Percentiles rank a stretch among this genome's conserved stretches.
These are phyloP conservation scores for Vanrija pseudolonga DNA, from an alignment of 1,284 basidiomycete species.

Conservation along the genomic window DNA sequence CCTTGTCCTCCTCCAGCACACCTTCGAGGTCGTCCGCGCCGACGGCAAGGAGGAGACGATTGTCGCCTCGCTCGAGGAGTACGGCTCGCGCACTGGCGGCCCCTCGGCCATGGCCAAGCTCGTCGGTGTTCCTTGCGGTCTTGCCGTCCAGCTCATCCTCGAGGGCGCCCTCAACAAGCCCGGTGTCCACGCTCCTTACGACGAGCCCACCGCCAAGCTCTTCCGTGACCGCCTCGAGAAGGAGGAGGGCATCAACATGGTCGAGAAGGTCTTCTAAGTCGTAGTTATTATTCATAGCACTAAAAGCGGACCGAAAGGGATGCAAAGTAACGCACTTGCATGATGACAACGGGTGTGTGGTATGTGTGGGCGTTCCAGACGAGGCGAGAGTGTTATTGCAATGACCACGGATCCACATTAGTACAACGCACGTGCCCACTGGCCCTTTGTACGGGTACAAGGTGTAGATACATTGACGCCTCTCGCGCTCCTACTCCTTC, in stretches of 20 bases:
- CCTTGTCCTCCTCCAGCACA: conserved; percentile 96
- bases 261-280: conserved; percentile 58
- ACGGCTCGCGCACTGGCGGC: conserved; percentile 72
- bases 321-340: too few relatives aligned
- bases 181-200: conserved; percentile 86
- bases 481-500: too few relatives aligned
- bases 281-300: not conserved
- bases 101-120: conserved; percentile 90
- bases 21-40: conserved; percentile 81
- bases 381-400: too few relatives aligned
- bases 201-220: conserved; percentile 72
- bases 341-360: too few relatives aligned
- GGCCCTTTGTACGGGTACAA: too few relatives aligned
- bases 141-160: conserved; percentile 77
- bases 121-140: conserved; percentile 90
- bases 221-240: conserved; percentile 71
- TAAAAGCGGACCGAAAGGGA: too few relatives aligned
- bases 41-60: conserved; percentile 82
- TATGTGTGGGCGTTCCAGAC: too few relatives aligned
- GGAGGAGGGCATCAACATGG: conserved; percentile 72
- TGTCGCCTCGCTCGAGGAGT: conserved; percentile 88
- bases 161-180: conserved; percentile 67
- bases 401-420: too few relatives aligned
- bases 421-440: too few relatives aligned
- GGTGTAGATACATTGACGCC: too few relatives aligned